These are phyloP conservation scores for Sporothrix pseudoabietina DNA, from an alignment of 2,329 filamentous ascomycete genomes.

Conservation along the genomic window DNA sequence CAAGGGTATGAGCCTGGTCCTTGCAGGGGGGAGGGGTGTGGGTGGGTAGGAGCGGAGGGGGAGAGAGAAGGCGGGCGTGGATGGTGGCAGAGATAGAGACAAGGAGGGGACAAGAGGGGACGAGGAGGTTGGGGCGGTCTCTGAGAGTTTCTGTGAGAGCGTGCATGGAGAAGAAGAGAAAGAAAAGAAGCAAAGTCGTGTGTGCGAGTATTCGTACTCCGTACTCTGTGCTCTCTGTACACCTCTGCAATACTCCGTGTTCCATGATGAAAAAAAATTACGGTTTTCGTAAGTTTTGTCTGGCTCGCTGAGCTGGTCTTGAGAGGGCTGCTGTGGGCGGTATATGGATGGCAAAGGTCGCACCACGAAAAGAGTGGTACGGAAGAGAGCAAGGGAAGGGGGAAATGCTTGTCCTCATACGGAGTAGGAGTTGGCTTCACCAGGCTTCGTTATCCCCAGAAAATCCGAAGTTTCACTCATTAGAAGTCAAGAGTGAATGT, in stretches of 20 bases:
- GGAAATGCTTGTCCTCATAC: neutral
- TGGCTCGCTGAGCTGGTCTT: constrained; percentile 24
- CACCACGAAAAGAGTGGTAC: constrained; percentile 20
- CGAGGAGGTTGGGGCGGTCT: constrained; percentile 23
- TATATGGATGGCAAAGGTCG: constrained; percentile 32
- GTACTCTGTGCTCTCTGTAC: neutral
- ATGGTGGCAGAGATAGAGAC: constrained; percentile 26
- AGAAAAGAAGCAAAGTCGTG: neutral
- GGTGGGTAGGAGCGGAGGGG: constrained; percentile 25
- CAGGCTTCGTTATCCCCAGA: too few relatives aligned
- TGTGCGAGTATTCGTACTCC: constrained; percentile 18
- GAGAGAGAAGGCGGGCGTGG: constrained; percentile 27
- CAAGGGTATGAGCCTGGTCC: constrained; percentile 27
- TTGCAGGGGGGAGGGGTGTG: constrained; percentile 31
- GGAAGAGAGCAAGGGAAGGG: neutral
- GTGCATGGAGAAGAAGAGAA: neutral
- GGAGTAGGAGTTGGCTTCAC: neutral
- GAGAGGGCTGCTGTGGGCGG: neutral
- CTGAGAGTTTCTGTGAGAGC: neutral
- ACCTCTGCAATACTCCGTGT: constrained; percentile 18
- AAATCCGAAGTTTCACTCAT: neutral
- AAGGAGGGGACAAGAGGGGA: constrained; percentile 18
- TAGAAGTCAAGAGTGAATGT: constrained; percentile 17
- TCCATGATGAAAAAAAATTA: neutral
- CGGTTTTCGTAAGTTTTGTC: neutral